phyloP scores from a whole-genome alignment of 257 asterid species.

The Gentiana straminea region DNA sequence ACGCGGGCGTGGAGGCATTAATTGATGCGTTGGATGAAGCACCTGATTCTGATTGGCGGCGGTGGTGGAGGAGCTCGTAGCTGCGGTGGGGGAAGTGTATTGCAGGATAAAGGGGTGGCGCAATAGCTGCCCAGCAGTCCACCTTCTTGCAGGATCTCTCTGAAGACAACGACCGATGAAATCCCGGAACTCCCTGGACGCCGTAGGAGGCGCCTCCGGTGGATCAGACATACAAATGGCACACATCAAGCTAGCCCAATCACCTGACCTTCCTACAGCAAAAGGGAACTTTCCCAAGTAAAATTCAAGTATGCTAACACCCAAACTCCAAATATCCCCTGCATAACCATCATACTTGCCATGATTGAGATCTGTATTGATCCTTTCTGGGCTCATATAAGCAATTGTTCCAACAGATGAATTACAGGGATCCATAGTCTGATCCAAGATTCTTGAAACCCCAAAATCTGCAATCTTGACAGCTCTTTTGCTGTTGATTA shows the following conservation, averaged over 20 bases:
- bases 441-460: conserved; percentile 59
- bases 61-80: conserved; percentile 5
- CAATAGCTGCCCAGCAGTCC: conserved; percentile 27
- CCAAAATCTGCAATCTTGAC: conserved; percentile 87
- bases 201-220: conserved; percentile 63
- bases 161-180: conserved; percentile 36
- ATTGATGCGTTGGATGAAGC: conserved; percentile 44
- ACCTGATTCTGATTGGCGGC: conserved; percentile 20
- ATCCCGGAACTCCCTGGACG: conserved; percentile 58
- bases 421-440: conserved; percentile 88
- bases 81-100: conserved; percentile 8
- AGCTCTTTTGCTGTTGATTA: conserved; percentile 42
- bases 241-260: conserved; percentile 85
- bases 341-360: conserved; percentile 83
- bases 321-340: conserved; percentile 89
- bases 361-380: conserved; percentile 79
- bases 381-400: conserved; percentile 86
- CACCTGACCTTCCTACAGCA: conserved; percentile 68
- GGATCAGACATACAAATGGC: conserved; percentile 92
- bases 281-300: conserved; percentile 73
- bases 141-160: conserved; percentile 32
- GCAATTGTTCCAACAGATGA: conserved; percentile 91
- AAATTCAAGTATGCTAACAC: conserved; percentile 81
- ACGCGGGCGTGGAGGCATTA: conserved; percentile 59
- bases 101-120: conserved; percentile 30